These are phyloP conservation scores for Sporothrix variecibatus DNA, from an alignment of 2,329 filamentous ascomycete genomes.

Conservation along the genomic window DNA sequence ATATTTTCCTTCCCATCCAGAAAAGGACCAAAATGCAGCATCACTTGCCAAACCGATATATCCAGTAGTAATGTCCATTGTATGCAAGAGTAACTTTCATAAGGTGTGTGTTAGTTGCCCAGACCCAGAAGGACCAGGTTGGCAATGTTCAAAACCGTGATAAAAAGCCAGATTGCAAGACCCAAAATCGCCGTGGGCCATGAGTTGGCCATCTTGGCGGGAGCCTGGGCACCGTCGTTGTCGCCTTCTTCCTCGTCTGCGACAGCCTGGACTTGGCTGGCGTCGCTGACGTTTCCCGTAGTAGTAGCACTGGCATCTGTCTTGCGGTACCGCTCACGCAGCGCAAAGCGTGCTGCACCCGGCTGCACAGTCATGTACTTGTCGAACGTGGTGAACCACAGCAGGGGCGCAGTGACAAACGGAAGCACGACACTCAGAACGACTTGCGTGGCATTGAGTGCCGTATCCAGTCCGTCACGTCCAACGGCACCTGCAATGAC, in stretches of 20 bases:
- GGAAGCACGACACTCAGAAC: conserved; percentile 76
- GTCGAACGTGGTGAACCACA: conserved; percentile 80
- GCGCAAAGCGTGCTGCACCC: conserved; percentile 43
- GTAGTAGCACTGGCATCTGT: not conserved
- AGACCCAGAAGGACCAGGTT: conserved; percentile 66
- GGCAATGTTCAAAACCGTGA: conserved; percentile 76
- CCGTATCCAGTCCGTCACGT: conserved; percentile 66
- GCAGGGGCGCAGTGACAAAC: conserved; percentile 78
- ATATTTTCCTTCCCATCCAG: too few relatives aligned
- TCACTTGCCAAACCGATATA: not conserved
- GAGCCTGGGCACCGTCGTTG: not conserved
- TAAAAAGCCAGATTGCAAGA: conserved; percentile 69
- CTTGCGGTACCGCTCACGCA: conserved; percentile 26
- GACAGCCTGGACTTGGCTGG: conserved; percentile 29
- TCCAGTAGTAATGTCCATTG: not conserved
- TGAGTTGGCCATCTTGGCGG: conserved; percentile 68
- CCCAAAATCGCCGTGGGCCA: conserved; percentile 62
- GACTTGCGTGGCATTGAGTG: conserved; percentile 76
- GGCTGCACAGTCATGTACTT: conserved; percentile 75
- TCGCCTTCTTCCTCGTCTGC: conserved; percentile 9
- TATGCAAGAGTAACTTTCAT: not conserved
- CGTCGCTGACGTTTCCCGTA: conserved; percentile 34
- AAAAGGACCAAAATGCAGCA: too few relatives aligned
- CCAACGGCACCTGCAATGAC: conserved; percentile 81
- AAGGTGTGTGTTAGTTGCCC: not conserved